These are phyloP conservation scores for Toxicodendron radicans DNA, from an alignment of 345 rosid genomes.

Conservation along the genomic window DNA sequence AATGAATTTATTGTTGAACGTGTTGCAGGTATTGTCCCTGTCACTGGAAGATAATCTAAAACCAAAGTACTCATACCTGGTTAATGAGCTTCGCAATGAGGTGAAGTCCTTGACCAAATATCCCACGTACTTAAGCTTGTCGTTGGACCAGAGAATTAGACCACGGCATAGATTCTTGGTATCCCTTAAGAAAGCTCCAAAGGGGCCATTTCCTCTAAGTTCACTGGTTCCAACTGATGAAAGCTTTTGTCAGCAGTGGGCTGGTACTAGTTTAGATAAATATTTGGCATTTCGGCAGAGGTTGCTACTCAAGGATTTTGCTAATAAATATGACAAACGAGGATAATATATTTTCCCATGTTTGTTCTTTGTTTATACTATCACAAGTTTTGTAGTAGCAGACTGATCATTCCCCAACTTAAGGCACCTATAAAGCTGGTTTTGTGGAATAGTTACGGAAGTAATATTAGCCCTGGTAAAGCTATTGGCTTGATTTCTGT, in stretches of 20 bases:
- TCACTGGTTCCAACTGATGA: constrained; percentile 85
- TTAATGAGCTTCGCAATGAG: constrained; percentile 79
- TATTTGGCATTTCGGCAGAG: constrained; percentile 83
- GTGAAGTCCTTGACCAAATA: constrained; percentile 78
- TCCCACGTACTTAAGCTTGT: constrained; percentile 87
- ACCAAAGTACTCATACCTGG: constrained; percentile 86
- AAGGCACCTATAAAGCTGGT: constrained; percentile 6
- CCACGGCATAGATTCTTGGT: constrained; percentile 92
- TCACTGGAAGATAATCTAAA: constrained; percentile 90
- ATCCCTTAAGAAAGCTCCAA: constrained; percentile 82
- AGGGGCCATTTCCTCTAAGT: constrained; percentile 94
- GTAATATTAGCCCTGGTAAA: not conserved
- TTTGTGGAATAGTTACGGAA: not conserved
- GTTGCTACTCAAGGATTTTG: constrained; percentile 65
- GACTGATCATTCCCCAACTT: constrained; percentile 6
- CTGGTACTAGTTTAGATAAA: constrained; percentile 77
- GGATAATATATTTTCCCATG: constrained; percentile 22
- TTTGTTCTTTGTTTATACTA: not conserved
- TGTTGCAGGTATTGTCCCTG: constrained; percentile 75
- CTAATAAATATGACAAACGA: constrained; percentile 64
- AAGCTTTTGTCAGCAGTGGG: constrained; percentile 83
- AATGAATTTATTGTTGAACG: constrained; percentile 10
- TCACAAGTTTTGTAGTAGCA: not conserved
- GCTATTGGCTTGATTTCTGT: not conserved
- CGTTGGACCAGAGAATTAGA: constrained; percentile 89